phyloP scores from a whole-genome alignment of 1,284 basidiomycete genomes.

The Violaceomyces palustris region DNA sequence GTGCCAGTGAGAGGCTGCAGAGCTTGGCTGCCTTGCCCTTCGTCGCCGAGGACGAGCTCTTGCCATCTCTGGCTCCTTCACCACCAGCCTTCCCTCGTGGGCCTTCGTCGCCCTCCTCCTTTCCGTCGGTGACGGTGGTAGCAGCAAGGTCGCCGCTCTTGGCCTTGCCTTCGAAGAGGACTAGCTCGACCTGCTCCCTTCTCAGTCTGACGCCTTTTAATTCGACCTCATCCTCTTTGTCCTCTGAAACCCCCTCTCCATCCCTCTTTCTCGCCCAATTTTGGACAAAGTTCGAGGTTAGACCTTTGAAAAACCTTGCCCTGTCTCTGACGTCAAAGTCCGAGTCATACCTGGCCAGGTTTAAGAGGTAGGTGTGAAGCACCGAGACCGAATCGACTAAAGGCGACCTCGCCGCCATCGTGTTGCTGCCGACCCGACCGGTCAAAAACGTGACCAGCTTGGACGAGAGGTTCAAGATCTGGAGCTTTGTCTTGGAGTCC shows the following conservation, averaged over 20 bases:
- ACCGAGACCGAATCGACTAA: conserved; percentile 11
- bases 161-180: conserved; percentile 28
- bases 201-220: conserved; percentile 35
- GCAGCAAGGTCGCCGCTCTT: not conserved
- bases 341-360: conserved; percentile 35
- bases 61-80: conserved; percentile 1
- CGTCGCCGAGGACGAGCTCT: not conserved
- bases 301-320: conserved; percentile 37
- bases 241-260: too few relatives aligned
- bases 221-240: conserved; percentile 18
- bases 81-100: not conserved
- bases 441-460: conserved; percentile 35
- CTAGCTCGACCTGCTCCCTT: conserved; percentile 31
- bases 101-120: not conserved
- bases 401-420: conserved; percentile 5
- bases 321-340: conserved; percentile 45
- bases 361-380: conserved; percentile 35
- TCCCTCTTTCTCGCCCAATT: too few relatives aligned
- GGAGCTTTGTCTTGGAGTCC: conserved; percentile 23
- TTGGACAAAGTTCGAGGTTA: conserved; percentile 31
- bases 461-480: conserved; percentile 39
- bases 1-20: conserved; percentile 16
- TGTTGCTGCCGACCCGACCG: not conserved
- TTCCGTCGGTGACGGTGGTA: not conserved
- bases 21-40: not conserved